Conservation (phyloP, 129 eudicot genomes). For the Flaveria ramosissima region DNA sequence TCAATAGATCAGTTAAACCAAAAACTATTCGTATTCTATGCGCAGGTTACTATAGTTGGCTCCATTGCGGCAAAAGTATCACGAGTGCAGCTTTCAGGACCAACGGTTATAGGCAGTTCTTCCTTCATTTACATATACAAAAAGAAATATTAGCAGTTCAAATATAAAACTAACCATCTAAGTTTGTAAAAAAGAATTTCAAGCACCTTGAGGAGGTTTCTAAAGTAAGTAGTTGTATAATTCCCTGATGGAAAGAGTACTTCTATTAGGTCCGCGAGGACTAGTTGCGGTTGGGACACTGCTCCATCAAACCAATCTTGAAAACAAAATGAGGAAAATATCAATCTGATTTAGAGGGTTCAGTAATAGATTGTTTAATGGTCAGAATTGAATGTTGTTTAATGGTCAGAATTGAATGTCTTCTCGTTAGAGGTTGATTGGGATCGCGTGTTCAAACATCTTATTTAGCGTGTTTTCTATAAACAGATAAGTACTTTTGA, state of each 20-base stretch:
- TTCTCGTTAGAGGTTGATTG: background rate
- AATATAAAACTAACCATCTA: background rate
- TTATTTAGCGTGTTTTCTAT: background rate
- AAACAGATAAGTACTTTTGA: background rate
- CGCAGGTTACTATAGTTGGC: conserved; percentile 60
- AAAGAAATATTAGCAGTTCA: background rate
- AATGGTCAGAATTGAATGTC: background rate
- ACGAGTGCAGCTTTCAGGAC: conserved; percentile 65
- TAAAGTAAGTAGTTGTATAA: conserved; percentile 76
- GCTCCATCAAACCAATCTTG: conserved; percentile 95
- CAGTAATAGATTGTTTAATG: background rate
- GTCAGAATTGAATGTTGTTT: background rate
- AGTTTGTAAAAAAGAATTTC: background rate
- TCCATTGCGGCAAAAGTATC: conserved; percentile 69
- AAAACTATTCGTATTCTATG: conserved; percentile 21
- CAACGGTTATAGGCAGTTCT: conserved; percentile 47
- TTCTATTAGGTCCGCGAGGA: conserved; percentile 80
- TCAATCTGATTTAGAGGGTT: background rate
- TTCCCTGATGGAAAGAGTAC: conserved; percentile 78
- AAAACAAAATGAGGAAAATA: conserved; percentile 1
- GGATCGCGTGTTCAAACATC: background rate
- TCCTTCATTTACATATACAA: conserved; percentile 51
- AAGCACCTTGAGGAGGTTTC: conserved; percentile 79
- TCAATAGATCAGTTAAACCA: conserved; percentile 9
- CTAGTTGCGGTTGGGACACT: conserved; percentile 94